A percentile compares a stretch with the other conserved stretches of the same genome.
Evolutionary conservation across 192 early-diverging fungal genomes (phyloP).

Genomic region (Coemansia sp.): DNA sequence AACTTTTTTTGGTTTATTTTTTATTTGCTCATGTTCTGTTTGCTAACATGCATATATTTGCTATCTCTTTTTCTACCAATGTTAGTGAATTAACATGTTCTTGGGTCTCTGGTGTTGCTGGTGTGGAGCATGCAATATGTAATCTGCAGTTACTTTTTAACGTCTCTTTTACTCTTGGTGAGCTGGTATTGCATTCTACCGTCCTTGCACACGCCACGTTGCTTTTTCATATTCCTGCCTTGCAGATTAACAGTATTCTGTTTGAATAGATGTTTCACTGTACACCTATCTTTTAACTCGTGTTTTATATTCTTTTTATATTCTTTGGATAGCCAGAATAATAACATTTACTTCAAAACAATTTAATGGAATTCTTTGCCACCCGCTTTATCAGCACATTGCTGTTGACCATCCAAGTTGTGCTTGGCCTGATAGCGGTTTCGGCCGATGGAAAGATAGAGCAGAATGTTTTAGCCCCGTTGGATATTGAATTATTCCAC

Average conservation of each 20-base stretch:
- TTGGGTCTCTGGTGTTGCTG: too few species aligned
- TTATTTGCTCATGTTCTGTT: background rate
- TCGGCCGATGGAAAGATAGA: background rate
- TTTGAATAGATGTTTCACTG: too few species aligned
- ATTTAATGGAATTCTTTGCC: background rate
- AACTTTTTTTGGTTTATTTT: background rate
- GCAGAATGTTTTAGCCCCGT: constrained; percentile 36
- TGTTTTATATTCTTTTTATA: too few species aligned
- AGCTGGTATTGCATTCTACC: background rate
- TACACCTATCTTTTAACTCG: too few species aligned
- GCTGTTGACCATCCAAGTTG: background rate
- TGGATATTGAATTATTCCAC: constrained; percentile 40
- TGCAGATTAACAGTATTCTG: background rate
- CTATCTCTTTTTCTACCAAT: too few species aligned
- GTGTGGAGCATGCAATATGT: background rate
- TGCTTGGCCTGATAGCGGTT: background rate
- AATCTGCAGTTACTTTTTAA: background rate
- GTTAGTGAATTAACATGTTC: too few species aligned
- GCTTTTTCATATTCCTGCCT: background rate
- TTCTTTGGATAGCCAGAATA: too few species aligned
- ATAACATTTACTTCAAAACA: background rate
- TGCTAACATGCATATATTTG: background rate
- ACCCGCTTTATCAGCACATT: background rate
- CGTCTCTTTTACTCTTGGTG: background rate
- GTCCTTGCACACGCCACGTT: background rate